These are phyloP conservation scores for Hymenoscyphus linearis DNA, from an alignment of 2,329 filamentous ascomycete species.

Conservation along the genomic window DNA sequence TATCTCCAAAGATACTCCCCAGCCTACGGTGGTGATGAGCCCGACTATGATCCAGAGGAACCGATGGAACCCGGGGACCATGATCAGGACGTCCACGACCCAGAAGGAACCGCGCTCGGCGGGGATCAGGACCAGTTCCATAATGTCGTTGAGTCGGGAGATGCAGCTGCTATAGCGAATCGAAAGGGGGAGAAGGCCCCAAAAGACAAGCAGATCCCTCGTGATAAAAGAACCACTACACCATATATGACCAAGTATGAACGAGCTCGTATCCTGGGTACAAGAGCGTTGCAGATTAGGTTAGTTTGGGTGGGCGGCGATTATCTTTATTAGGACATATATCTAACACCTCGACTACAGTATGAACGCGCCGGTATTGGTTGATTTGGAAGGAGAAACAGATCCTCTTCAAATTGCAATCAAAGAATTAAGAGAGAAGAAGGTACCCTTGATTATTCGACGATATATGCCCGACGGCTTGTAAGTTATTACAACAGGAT, in stretches of 20 bases:
- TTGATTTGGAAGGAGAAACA: conserved; percentile 95
- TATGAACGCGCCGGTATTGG: conserved; percentile 95
- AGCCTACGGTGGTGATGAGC: conserved; percentile 64
- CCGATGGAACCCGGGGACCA: conserved; percentile 51
- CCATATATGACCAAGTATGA: conserved; percentile 99
- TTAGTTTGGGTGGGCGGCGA: conserved; percentile 38
- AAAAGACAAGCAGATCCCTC: conserved; percentile 84
- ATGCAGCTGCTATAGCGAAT: conserved; percentile 55
- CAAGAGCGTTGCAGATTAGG: conserved; percentile 93
- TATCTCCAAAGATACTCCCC: conserved; percentile 43
- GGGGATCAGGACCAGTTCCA: conserved; percentile 46
- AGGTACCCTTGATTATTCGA: conserved; percentile 92
- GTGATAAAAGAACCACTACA: conserved; percentile 83
- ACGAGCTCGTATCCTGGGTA: conserved; percentile 86
- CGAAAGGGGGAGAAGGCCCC: conserved; percentile 50
- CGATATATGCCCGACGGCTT: conserved; percentile 95
- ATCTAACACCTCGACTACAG: conserved; percentile 41
- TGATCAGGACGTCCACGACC: conserved; percentile 47
- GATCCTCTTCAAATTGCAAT: conserved; percentile 96
- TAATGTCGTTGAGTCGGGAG: conserved; percentile 52
- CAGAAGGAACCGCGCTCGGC: conserved; percentile 48
- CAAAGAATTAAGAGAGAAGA: conserved; percentile 97
- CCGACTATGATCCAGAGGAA: conserved; percentile 52
- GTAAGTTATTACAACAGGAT: conserved; percentile 49
- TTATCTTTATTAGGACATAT: not conserved